phyloP scores from a whole-genome alignment of 495 filamentous ascomycete species.

The Annulohypoxylon bovei region DNA sequence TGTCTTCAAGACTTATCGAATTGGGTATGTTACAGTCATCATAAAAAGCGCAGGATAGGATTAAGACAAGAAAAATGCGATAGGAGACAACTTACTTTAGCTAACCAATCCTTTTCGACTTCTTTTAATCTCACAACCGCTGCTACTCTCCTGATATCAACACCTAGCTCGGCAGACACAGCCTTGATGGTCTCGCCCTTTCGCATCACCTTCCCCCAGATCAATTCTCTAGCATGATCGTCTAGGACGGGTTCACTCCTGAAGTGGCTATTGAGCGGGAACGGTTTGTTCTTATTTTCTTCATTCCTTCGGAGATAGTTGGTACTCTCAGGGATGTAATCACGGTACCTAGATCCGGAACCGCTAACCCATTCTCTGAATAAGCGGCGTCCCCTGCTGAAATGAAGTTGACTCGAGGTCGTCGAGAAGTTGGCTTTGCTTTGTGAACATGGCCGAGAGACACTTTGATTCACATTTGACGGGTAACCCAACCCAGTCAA shows the following conservation, averaged over 20 bases:
- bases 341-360: conserved; percentile 64
- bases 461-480: neutral
- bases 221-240: conserved; percentile 76
- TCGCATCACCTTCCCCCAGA: conserved; percentile 73
- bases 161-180: conserved; percentile 78
- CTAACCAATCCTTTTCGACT: conserved; percentile 80
- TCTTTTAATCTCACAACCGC: conserved; percentile 89
- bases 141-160: conserved; percentile 87
- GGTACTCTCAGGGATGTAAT: conserved; percentile 66
- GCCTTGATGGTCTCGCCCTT: conserved; percentile 74
- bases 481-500: conserved; percentile 4
- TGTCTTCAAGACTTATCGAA: conserved; percentile 99
- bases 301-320: conserved; percentile 68
- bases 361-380: conserved; percentile 77
- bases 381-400: conserved; percentile 53
- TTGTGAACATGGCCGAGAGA: conserved; percentile 18
- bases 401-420: conserved; percentile 37
- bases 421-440: conserved; percentile 40
- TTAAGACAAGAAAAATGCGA: conserved; percentile 28
- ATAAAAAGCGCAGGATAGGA: conserved; percentile 43
- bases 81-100: conserved; percentile 66
- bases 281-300: conserved; percentile 57
- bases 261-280: conserved; percentile 80
- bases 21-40: conserved; percentile 64
- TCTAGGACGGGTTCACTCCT: conserved; percentile 77